A percentile compares a stretch with the other conserved stretches of the same genome.
Conservation (phyloP, 345 rosid genomes). For the Excoecaria agallocha region DNA sequence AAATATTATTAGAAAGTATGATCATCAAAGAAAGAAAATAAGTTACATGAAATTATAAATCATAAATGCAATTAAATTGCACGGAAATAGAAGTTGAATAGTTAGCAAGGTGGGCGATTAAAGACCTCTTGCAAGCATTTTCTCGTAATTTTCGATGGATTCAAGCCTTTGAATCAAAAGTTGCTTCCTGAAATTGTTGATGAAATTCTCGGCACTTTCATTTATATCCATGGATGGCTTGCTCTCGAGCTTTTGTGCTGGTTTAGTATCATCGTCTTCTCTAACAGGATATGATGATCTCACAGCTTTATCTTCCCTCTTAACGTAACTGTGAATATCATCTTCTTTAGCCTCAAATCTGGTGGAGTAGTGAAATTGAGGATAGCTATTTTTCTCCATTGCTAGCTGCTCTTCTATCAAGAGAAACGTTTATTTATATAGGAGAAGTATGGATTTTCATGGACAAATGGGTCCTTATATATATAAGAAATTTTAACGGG, state of each 20-base stretch:
- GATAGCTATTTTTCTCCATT: conserved; percentile 31
- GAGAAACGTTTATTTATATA: background rate
- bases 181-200: conserved; percentile 60
- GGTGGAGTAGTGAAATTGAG: conserved; percentile 12
- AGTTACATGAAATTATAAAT: background rate
- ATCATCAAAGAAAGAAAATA: conserved; percentile 2
- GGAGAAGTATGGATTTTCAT: background rate
- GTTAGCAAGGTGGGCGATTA: conserved; percentile 12
- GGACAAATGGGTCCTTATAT: background rate
- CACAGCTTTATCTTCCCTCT: conserved; percentile 3
- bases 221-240: conserved; percentile 61
- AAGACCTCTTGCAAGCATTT: conserved; percentile 54
- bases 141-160: conserved; percentile 62
- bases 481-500: background rate
- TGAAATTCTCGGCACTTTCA: conserved; percentile 75
- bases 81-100: background rate
- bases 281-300: background rate
- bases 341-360: conserved; percentile 20
- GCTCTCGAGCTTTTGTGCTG: conserved; percentile 40
- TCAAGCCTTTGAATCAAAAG: conserved; percentile 71
- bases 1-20: background rate
- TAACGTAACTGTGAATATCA: background rate
- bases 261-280: background rate
- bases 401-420: background rate
- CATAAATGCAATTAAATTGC: background rate